Evolutionary conservation across 2,329 filamentous ascomycete species (phyloP).

Genomic region (Drechslerella coelobrocha): DNA sequence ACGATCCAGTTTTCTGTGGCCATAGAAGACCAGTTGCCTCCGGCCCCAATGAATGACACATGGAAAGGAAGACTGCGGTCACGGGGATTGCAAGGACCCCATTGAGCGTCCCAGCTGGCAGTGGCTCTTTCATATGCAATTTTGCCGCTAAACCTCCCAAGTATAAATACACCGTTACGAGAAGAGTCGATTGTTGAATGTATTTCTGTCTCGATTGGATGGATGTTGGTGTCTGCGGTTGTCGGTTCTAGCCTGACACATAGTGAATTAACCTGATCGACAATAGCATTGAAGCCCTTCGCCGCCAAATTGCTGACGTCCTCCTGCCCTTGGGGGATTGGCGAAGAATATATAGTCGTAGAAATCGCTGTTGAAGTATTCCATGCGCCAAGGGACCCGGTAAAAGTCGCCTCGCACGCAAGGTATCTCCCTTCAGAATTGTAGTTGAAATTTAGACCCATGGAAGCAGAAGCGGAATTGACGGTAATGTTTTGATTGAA

Average conservation of each 20-base stretch:
- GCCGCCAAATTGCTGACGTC: slow-evolving; percentile 6
- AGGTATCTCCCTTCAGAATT: not conserved
- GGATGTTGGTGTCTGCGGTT: not conserved
- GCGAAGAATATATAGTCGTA: slow-evolving; percentile 9
- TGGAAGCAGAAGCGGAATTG: not conserved
- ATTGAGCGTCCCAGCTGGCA: slow-evolving; percentile 16
- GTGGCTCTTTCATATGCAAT: not conserved
- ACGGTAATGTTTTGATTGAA: slow-evolving; percentile 10
- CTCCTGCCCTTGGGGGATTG: slow-evolving; percentile 7
- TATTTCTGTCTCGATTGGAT: not conserved
- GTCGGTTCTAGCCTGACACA: too few relatives aligned
- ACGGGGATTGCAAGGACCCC: slow-evolving; percentile 22
- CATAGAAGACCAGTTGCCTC: slow-evolving; percentile 1
- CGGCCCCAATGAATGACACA: slow-evolving; percentile 8
- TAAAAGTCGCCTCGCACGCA: slow-evolving; percentile 6
- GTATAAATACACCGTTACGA: not conserved
- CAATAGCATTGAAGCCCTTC: too few relatives aligned
- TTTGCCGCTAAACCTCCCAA: slow-evolving; percentile 9
- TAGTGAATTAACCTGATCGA: too few relatives aligned
- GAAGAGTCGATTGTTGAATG: not conserved
- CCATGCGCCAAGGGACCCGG: slow-evolving; percentile 17
- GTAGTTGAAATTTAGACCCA: slow-evolving; percentile 8
- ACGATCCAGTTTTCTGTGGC: slow-evolving; percentile 15
- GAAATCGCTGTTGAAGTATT: slow-evolving; percentile 7
- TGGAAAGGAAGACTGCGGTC: slow-evolving; percentile 8